Conservation (phyloP, 1,139 yeast genomes). For the Pichia sp. region DNA sequence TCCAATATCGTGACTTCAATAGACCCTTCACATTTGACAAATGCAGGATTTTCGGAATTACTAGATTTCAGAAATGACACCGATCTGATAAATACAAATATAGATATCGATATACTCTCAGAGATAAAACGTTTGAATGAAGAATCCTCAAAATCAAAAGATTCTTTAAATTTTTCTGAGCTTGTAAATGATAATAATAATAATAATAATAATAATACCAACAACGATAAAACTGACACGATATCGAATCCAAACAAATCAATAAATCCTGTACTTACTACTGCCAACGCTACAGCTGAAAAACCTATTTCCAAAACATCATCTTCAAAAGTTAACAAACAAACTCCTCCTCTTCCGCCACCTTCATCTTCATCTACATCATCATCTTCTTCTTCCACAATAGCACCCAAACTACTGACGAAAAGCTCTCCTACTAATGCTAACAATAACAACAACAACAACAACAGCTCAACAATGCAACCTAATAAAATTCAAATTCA, state of each 20-base stretch:
- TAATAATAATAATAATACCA: constrained; percentile 1
- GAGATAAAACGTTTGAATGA: constrained; percentile 12
- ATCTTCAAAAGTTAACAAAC: too few relatives aligned
- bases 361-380: background rate
- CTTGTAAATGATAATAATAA: background rate
- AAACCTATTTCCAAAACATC: too few relatives aligned
- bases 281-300: too few relatives aligned
- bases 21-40: constrained; percentile 5
- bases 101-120: constrained; percentile 19
- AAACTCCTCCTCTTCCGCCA: background rate
- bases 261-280: background rate
- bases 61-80: constrained; percentile 22
- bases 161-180: background rate
- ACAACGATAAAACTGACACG: background rate
- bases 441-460: too few relatives aligned
- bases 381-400: too few relatives aligned
- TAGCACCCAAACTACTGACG: too few relatives aligned
- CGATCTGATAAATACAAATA: constrained; percentile 13
- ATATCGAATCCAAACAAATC: background rate
- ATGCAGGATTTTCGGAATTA: constrained; percentile 21
- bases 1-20: background rate
- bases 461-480: constrained; percentile 6
- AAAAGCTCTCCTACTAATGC: too few relatives aligned
- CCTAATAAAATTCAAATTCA: constrained; percentile 16
- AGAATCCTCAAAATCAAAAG: too few relatives aligned